Evolutionary conservation across 2,329 filamentous ascomycete species (phyloP), one percentile per base, ranked within the genome.

Genomic region (Sporothrix phasma): DNA sequence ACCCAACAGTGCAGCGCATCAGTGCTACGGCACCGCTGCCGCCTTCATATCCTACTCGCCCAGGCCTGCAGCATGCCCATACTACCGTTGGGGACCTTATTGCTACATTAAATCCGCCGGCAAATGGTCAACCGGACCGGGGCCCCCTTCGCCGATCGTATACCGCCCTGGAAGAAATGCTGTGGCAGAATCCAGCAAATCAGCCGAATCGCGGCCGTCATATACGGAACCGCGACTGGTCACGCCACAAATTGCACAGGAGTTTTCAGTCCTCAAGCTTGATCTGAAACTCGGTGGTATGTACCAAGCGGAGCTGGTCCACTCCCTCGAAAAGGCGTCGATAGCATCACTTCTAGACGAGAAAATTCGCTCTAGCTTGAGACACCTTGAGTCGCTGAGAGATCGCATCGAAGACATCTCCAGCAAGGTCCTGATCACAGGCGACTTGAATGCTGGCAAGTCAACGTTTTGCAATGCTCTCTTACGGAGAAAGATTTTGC

Each of bases 391-490:
- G 64, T 86, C 90, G 0, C 80, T 99, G 39, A 87, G 92, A 66
- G 94, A 97, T 69, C 87, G 94, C 62, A 99, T 99, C 67, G 94
- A 97, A 73, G 94, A 99, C 75, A 97, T 91, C 0, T 90, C 93
- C 4, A 97, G 93, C 76, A 99, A 99, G 75, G 94, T 99, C 1
- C 78, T 99, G 65, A 87, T 99, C 19, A 99, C 94, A 0, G 94
- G 94, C 71, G 94, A 99, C 73, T 77, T 99, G 62, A 99, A 99
- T 72, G 93, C 94, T 8, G 94, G 94, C 72, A 99, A 99, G 74
- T 99, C 94, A 3, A 99, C 94, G 0, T 99, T 99, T 71, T 99
- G 94, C 78, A 99, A 99, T 75, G 94, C 94, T n/a, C 79, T 99
- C 2, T 77, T 99, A 46, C 88, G 94, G 66, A 86, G 92, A 67